Evolutionary conservation across 1,139 yeast genomes (phyloP).

Genomic region (Eremothecium sinecaudum): DNA sequence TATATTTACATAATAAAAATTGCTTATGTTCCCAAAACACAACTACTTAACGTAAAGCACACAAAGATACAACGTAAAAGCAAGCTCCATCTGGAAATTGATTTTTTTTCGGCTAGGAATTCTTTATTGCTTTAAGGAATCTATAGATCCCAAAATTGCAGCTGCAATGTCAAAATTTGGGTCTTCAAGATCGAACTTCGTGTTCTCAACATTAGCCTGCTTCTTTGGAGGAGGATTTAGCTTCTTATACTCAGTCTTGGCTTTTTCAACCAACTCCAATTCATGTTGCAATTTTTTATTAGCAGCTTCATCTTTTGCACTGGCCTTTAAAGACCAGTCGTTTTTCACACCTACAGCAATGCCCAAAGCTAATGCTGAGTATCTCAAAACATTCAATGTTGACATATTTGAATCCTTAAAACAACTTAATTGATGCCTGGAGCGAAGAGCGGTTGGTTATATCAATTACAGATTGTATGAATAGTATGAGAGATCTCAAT

Average conservation of each 20-base stretch:
- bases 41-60: too few species aligned
- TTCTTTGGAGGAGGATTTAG: conserved; percentile 45
- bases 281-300: conserved; percentile 53
- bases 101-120: too few species aligned
- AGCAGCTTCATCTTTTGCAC: conserved; percentile 51
- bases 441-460: too few species aligned
- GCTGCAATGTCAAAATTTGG: conserved; percentile 78
- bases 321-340: conserved; percentile 57
- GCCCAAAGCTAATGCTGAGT: conserved; percentile 87
- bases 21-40: too few species aligned
- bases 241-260: conserved; percentile 80
- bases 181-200: conserved; percentile 66
- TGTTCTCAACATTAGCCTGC: conserved; percentile 19
- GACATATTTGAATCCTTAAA: conserved; percentile 29
- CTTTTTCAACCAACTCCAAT: conserved; percentile 72
- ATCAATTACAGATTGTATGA: too few species aligned
- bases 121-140: conserved; percentile 28
- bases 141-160: conserved; percentile 41
- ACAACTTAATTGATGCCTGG: too few species aligned
- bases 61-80: too few species aligned
- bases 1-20: neutral
- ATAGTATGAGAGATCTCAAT: too few species aligned
- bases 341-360: conserved; percentile 82
- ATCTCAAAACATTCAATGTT: conserved; percentile 65
- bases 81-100: too few species aligned